These are phyloP conservation scores for Penicillium taxi DNA, from an alignment of 495 filamentous ascomycete genomes.

Conservation along the genomic window DNA sequence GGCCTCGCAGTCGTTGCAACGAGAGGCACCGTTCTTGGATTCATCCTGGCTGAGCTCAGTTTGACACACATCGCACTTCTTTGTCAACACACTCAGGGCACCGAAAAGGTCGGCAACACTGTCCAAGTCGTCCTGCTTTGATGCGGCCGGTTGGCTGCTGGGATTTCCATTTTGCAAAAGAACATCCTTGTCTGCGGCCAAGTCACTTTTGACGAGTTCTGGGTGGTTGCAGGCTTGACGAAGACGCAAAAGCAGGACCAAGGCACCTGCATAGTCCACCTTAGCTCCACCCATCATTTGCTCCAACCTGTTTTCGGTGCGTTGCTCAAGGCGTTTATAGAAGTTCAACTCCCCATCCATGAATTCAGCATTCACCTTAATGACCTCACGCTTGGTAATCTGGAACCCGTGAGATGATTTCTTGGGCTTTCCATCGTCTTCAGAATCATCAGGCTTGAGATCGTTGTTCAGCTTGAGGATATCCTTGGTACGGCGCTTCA, in stretches of 20 bases:
- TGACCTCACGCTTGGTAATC: constrained; percentile 79
- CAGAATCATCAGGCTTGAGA: constrained; percentile 50
- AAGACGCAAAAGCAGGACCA: constrained; percentile 79
- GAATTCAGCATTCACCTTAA: constrained; percentile 72
- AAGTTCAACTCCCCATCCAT: constrained; percentile 71
- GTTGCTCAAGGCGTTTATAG: constrained; percentile 73
- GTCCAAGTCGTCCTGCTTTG: constrained; percentile 59
- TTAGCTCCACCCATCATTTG: constrained; percentile 74
- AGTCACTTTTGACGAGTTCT: constrained; percentile 70
- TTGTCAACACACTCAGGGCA: constrained; percentile 68
- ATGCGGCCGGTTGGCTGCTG: constrained; percentile 39
- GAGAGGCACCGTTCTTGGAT: constrained; percentile 47
- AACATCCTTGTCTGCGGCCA: constrained; percentile 82
- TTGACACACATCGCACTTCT: constrained; percentile 85
- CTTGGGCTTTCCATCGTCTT: constrained; percentile 41
- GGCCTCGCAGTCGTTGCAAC: constrained; percentile 65
- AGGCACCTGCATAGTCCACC: constrained; percentile 71
- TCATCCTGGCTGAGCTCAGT: constrained; percentile 56
- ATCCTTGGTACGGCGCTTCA: constrained; percentile 95
- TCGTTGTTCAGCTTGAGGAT: constrained; percentile 78
- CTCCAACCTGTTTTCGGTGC: constrained; percentile 77
- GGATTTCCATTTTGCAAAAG: constrained; percentile 50
- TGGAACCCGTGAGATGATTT: constrained; percentile 60
- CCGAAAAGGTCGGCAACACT: constrained; percentile 79
- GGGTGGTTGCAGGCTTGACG: constrained; percentile 94